Evolutionary conservation across 2,329 filamentous ascomycete species (phyloP), one percentile per base, ranked within the genome.

Genomic region (Epichloe hybrida): DNA sequence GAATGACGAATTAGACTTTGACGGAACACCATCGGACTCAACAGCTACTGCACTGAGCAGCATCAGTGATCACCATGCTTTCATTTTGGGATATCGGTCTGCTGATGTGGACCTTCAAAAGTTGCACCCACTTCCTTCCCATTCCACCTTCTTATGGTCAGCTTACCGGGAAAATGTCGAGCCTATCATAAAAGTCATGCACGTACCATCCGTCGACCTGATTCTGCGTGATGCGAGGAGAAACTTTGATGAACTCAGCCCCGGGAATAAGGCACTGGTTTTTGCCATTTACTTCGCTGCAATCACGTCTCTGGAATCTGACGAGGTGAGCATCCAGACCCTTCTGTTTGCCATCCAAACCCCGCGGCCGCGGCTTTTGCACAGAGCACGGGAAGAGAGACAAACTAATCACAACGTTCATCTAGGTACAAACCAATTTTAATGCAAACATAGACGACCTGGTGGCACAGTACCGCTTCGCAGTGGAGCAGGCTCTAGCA

Each of bases 111-210:
- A 88, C 57, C 68, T 88, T 55, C 67, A 74, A 17, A 70, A 73
- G 41, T 68, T 85, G 13, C 84, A 88, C 57, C 85, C 85, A 2
- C 60, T 80, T 0, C 75, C 81, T 1, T 79, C 79, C 1, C 81
- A 84, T 55, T 81, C 85, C 46, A 74, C 73, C 0, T 77, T 78
- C 46, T 78, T 87, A 50, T 88, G 85, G 84, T 75, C 80, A 47
- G 72, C 81, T 11, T 89, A 80, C 64, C 76, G 82, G 54, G 81
- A 87, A 56, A 87, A 86, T 49, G 83, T 89, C 8, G 83, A 89
- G 58, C 82, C 84, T 0, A 64, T 88, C 9, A 72, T 85, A 58
- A 88, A 87, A 61, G 71, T 88, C 12, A 61, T 88, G 7, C 86
- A 90, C 61, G 70, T 84, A 0, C 85, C 84, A 0, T 81, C 81